Percentiles rank a stretch among this genome's conserved stretches.
phyloP scores from a whole-genome alignment of 1,284 basidiomycete genomes.

The Albatrellus sp. region DNA sequence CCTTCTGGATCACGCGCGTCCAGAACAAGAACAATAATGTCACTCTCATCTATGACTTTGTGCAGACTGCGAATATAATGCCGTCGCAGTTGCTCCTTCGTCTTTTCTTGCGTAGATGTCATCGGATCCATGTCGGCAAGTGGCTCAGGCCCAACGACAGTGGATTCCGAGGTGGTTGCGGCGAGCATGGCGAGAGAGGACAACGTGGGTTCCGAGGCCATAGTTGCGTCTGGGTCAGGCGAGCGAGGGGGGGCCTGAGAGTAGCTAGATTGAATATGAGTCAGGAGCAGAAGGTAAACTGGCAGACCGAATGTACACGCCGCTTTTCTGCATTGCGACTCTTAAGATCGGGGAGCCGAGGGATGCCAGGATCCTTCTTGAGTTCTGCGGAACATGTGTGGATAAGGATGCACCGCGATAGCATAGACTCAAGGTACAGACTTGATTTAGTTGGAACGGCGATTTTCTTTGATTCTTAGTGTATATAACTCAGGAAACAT shows the following conservation, averaged over 20 bases:
- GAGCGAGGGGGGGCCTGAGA: slow-evolving; percentile 13
- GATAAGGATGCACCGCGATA: background rate
- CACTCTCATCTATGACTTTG: slow-evolving; percentile 89
- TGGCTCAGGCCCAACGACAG: no score
- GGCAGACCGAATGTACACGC: slow-evolving; percentile 24
- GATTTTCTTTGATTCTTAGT: slow-evolving; percentile 30
- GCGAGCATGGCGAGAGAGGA: slow-evolving; percentile 15
- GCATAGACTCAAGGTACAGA: slow-evolving; percentile 16
- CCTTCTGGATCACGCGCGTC: slow-evolving; percentile 91
- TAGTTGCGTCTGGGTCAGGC: slow-evolving; percentile 43
- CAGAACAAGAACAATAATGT: slow-evolving; percentile 80
- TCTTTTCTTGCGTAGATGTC: slow-evolving; percentile 24
- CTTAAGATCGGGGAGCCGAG: slow-evolving; percentile 62
- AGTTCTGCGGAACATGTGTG: slow-evolving; percentile 33
- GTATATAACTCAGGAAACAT: slow-evolving; percentile 5
- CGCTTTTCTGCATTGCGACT: slow-evolving; percentile 44
- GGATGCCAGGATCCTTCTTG: slow-evolving; percentile 76
- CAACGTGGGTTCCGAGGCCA: slow-evolving; percentile 46
- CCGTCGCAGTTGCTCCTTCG: slow-evolving; percentile 53
- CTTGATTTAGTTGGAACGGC: slow-evolving; percentile 43
- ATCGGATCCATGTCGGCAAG: slow-evolving; percentile 17
- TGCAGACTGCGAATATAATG: slow-evolving; percentile 69
- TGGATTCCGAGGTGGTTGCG: slow-evolving; percentile 13
- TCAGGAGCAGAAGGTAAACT: background rate
- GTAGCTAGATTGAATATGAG: slow-evolving; percentile 7